phyloP scores from a whole-genome alignment of 73 alveolate genomes.

The Blepharisma stoltei region DNA sequence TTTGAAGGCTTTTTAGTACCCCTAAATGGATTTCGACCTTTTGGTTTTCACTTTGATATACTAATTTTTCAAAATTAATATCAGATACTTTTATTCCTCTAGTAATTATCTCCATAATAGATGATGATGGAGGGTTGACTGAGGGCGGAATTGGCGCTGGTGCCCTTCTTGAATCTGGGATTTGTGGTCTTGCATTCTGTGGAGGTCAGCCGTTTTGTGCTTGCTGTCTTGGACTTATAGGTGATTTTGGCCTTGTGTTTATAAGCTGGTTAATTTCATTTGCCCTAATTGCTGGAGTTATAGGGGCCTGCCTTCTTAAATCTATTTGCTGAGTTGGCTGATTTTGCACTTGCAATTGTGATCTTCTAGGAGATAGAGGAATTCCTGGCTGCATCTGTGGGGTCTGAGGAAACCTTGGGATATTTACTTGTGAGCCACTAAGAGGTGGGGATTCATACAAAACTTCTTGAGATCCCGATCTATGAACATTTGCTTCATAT shows the following conservation, averaged over 20 bases:
- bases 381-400: no score
- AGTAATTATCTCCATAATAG: background rate
- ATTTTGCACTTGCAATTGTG: no score
- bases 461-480: no score
- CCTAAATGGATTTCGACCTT: constrained; percentile 5
- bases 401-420: no score
- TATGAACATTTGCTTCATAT: no score
- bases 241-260: background rate
- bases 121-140: background rate
- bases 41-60: background rate
- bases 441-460: no score
- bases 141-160: background rate
- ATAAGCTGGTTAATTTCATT: background rate
- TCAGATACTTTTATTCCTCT: background rate
- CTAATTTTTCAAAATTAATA: background rate
- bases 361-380: no score
- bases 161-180: background rate
- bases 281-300: background rate
- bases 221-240: background rate
- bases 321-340: background rate
- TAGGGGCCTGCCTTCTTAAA: background rate
- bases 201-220: background rate
- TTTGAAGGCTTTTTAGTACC: background rate
- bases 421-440: no score
- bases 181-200: background rate